A percentile compares a stretch with the other conserved stretches of the same genome.
Conservation (phyloP, 2,329 filamentous ascomycete species). For the Myriosclerotinia curreyana region DNA sequence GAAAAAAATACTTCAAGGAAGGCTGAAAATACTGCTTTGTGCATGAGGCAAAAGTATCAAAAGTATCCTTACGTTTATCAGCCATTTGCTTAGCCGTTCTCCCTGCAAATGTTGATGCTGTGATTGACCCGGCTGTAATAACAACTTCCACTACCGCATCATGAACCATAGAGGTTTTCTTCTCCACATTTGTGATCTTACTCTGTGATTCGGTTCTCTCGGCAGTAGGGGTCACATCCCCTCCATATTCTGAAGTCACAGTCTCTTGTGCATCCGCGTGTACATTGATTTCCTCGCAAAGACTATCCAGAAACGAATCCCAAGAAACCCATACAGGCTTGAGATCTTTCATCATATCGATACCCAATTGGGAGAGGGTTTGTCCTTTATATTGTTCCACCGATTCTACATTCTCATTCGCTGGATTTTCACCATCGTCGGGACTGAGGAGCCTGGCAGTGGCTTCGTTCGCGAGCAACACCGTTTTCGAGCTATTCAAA, state of each 20-base stretch:
- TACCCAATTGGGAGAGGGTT: conserved; percentile 65
- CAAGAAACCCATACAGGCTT: conserved; percentile 57
- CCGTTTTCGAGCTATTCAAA: conserved; percentile 64
- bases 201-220: conserved; percentile 29
- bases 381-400: conserved; percentile 62
- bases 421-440: conserved; percentile 43
- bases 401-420: conserved; percentile 42
- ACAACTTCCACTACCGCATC: conserved; percentile 68
- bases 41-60: not conserved
- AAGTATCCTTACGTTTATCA: conserved; percentile 8
- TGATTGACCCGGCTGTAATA: conserved; percentile 46
- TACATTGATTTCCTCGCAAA: conserved; percentile 39
- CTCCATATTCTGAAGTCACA: conserved; percentile 24
- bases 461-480: conserved; percentile 72
- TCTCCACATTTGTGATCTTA: conserved; percentile 24
- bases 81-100: conserved; percentile 7
- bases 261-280: conserved; percentile 22
- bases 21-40: not conserved
- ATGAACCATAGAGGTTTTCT: conserved; percentile 45
- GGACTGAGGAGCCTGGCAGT: conserved; percentile 68
- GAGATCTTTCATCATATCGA: conserved; percentile 71
- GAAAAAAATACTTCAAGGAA: not conserved
- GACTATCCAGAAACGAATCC: conserved; percentile 56
- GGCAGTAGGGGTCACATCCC: conserved; percentile 41
- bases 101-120: conserved; percentile 24